Conservation (phyloP, 75 land plant genomes). For the Isoetes taiwanensis region DNA sequence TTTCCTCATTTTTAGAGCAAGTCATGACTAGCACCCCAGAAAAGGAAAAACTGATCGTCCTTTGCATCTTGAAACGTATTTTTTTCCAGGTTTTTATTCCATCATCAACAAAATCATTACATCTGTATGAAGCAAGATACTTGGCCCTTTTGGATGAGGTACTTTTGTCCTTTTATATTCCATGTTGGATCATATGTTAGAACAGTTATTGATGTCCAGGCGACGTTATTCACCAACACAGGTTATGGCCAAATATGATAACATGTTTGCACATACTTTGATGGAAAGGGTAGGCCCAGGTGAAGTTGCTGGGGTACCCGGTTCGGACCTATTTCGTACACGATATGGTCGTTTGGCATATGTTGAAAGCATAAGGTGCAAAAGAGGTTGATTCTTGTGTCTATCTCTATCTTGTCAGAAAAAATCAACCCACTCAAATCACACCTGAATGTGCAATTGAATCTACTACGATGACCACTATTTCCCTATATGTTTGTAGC, state of each 20-base stretch:
- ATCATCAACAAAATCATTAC: constrained; percentile 58
- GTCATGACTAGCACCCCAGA: too few species aligned
- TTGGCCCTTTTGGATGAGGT: constrained; percentile 79
- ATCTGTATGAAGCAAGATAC: constrained; percentile 81
- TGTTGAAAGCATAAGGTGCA: constrained; percentile 68
- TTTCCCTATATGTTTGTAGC: not conserved
- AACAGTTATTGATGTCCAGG: too few species aligned
- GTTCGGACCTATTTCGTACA: constrained; percentile 55
- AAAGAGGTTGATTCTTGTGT: too few species aligned
- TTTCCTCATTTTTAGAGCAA: too few species aligned
- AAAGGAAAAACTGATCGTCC: too few species aligned
- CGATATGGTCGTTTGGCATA: constrained; percentile 64
- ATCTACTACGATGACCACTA: too few species aligned
- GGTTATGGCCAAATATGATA: constrained; percentile 42
- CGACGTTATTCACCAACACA: too few species aligned
- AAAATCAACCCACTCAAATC: too few species aligned
- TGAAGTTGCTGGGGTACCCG: constrained; percentile 19
- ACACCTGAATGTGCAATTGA: too few species aligned
- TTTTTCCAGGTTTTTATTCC: constrained; percentile 58
- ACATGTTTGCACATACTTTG: constrained; percentile 71
- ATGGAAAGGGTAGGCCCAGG: constrained; percentile 38
- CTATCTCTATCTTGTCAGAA: too few species aligned
- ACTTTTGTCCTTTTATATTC: too few species aligned
- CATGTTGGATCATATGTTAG: too few species aligned
- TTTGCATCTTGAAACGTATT: not conserved